Evolutionary conservation across 2,329 filamentous ascomycete species (phyloP), one percentile per base, ranked within the genome.

Genomic region (Fusarium nanum): DNA sequence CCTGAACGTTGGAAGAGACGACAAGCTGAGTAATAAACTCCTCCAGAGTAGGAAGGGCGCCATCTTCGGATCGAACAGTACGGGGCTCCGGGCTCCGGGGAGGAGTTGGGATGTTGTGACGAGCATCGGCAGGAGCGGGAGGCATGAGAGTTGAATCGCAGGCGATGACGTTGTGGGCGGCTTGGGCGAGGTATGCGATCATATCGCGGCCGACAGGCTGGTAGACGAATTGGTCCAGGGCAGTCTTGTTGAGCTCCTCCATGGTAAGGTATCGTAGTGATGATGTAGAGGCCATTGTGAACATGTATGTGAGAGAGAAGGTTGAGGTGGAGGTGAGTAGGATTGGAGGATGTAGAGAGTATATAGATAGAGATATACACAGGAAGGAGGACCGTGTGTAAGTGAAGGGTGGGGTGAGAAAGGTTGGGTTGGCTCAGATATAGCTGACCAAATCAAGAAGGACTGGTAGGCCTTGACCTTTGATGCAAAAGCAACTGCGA

Each of bases 1-100:
- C 94, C 85, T 98, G 95, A 30, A 98, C 96, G 80, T 98, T 97
- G 72, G 95, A 98, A 65, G 92, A 92, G 77, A 93, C 89, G 67
- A 98, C 94, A 30, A 99, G 87, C 70, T 94, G 93, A 53, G 89
- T 91, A 83, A 99, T 98, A 86, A 98, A 99, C 62, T 90, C 88
- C 80, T 97, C 93, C 37, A 98, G 84, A 0, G 92, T 91, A 5
- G 96, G 96, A 32, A 99, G 85, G 58, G 82, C 78, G 65, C 81
- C 83, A 73, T 88, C 85, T 58, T 83, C 83, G 63, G 77, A 82
- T 53, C 79, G 80, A 16, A 85, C 80, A 76, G 85, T 70, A 77
- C 82, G 71, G 78, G 85, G 85, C 61, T 81, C 82, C 66, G 81
- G 85, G 48, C 84, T 84, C 75, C 81, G 78, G 14, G 87, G 85